Evolutionary conservation across 2,329 filamentous ascomycete species (phyloP).

Genomic region (Sarocladiaceae sp.): DNA sequence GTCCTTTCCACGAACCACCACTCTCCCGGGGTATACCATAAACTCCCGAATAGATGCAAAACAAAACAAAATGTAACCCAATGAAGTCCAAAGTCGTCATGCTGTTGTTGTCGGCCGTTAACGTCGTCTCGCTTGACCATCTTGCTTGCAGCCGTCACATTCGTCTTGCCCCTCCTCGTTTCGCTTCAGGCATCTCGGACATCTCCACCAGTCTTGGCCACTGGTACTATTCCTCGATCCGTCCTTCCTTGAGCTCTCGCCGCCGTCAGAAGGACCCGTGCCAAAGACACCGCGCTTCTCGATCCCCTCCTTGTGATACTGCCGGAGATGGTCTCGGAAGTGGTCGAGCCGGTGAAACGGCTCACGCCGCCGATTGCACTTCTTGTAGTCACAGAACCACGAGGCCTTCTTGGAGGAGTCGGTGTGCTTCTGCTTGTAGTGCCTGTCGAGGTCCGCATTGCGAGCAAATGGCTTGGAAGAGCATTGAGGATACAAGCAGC

Average conservation of each 20-base stretch:
- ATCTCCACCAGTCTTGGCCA: constrained; percentile 7
- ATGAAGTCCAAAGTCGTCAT: no score
- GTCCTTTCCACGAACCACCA: no score
- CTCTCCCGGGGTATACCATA: constrained; percentile 7
- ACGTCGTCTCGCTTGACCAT: not conserved
- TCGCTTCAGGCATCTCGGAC: constrained; percentile 6
- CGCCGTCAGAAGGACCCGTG: constrained; percentile 14
- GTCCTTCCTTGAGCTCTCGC: not conserved
- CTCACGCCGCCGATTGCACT: constrained; percentile 36
- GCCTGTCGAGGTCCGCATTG: constrained; percentile 48
- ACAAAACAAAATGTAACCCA: not conserved
- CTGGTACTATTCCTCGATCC: not conserved
- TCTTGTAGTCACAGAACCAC: constrained; percentile 46
- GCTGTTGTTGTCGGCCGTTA: no score
- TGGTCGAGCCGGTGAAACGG: constrained; percentile 51
- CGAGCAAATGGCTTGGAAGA: constrained; percentile 40
- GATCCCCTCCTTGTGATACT: constrained; percentile 50
- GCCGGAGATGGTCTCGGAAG: constrained; percentile 49
- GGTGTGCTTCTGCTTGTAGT: constrained; percentile 43
- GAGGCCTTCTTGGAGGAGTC: constrained; percentile 32
- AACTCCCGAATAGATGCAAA: not conserved
- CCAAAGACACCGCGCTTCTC: constrained; percentile 37
- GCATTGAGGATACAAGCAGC: constrained; percentile 36
- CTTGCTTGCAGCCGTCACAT: constrained; percentile 3
- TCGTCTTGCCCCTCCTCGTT: constrained; percentile 3